Conservation (phyloP, 2,329 filamentous ascomycete species). For the Cladosporium oxysporum region DNA sequence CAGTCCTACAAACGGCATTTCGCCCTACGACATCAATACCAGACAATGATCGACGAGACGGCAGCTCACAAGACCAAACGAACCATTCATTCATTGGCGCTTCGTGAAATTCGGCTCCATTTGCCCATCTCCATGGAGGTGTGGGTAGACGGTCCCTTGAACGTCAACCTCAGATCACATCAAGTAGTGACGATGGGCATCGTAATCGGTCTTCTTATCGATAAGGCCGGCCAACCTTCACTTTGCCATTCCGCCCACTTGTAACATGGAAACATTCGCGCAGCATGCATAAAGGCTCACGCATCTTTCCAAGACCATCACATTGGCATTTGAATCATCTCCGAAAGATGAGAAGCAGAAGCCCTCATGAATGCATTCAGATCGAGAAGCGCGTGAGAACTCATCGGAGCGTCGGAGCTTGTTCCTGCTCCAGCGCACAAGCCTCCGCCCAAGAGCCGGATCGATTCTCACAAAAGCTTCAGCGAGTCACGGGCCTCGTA, state of each 20-base stretch:
- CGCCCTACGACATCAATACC: background rate
- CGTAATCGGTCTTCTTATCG: background rate
- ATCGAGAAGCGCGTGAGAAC: background rate
- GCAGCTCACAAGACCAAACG: background rate
- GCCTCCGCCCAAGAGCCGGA: background rate
- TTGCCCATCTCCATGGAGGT: background rate
- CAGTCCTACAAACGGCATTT: background rate
- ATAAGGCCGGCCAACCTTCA: background rate
- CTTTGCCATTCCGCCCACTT: background rate
- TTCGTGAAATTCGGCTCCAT: background rate
- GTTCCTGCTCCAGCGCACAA: constrained; percentile 10
- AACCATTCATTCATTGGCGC: background rate
- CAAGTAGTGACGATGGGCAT: background rate
- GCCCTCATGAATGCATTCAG: background rate
- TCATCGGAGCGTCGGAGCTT: background rate
- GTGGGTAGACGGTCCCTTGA: background rate
- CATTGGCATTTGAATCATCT: background rate
- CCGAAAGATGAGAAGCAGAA: background rate
- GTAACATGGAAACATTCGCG: background rate
- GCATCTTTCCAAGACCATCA: background rate
- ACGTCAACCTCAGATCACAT: background rate
- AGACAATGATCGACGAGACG: background rate
- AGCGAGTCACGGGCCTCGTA: background rate
- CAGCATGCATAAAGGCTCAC: background rate
- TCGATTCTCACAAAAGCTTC: background rate